phyloP scores from a whole-genome alignment of 169 alveolate species.

The Plasmodium cynomolgi region DNA sequence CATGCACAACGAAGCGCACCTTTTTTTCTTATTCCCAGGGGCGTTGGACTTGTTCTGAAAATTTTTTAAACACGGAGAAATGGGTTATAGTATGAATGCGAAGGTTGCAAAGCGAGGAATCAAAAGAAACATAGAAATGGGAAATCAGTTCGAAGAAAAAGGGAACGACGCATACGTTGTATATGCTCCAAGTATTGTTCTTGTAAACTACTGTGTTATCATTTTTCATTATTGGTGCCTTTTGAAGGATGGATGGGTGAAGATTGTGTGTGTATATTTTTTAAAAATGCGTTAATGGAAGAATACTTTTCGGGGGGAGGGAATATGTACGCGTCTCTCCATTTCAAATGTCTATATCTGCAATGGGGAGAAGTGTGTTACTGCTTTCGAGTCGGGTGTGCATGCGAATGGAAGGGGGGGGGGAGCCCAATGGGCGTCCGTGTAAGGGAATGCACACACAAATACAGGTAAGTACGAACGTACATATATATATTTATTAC shows the following conservation, averaged over 20 bases:
- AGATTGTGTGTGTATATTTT: not conserved
- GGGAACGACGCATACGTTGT: constrained; percentile 7
- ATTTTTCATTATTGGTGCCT: constrained; percentile 40
- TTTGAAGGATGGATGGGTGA: not conserved
- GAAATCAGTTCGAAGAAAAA: not conserved
- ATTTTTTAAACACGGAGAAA: not conserved
- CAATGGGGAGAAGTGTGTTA: not conserved
- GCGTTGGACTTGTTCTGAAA: constrained; percentile 26
- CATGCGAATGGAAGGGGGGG: not conserved
- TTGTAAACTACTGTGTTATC: constrained; percentile 20
- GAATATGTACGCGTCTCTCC: not conserved
- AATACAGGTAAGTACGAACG: not conserved
- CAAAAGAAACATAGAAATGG: not conserved
- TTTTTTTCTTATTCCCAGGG: constrained; percentile 18
- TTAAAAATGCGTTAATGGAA: not conserved
- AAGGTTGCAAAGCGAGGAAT: not conserved
- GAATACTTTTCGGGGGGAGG: not conserved
- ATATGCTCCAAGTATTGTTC: constrained; percentile 51
- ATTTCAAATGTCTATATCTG: not conserved
- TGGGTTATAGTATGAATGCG: not conserved
- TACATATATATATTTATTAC: not conserved
- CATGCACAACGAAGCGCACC: constrained; percentile 11
- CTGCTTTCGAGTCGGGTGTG: not conserved
- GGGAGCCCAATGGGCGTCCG: not conserved
- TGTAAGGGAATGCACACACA: not conserved